These are phyloP conservation scores for Chlamydomonas applanata DNA, from an alignment of 139 green algal genomes.

Conservation along the genomic window DNA sequence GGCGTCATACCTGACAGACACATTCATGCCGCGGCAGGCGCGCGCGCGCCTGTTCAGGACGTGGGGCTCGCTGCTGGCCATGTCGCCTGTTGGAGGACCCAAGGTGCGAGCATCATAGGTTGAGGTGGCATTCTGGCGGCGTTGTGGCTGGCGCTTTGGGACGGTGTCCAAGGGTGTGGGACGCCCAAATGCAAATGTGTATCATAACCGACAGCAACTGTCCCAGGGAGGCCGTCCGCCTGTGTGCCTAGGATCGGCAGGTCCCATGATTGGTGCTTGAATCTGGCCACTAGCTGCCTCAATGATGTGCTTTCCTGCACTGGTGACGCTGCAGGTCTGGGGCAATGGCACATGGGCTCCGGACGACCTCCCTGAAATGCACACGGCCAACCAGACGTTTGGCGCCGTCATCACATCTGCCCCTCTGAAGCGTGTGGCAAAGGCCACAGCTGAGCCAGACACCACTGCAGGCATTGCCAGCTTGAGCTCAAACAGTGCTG, in stretches of 20 bases:
- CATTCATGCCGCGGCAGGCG: background rate
- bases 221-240: too few relatives aligned
- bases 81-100: slow-evolving; percentile 75
- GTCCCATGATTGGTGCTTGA: too few relatives aligned
- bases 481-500: background rate
- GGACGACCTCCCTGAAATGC: slow-evolving; percentile 51
- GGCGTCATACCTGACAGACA: slow-evolving; percentile 34
- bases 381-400: slow-evolving; percentile 24
- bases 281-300: too few relatives aligned
- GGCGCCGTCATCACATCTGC: slow-evolving; percentile 21
- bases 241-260: too few relatives aligned
- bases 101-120: slow-evolving; percentile 28
- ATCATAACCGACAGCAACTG: background rate
- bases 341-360: slow-evolving; percentile 65
- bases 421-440: background rate
- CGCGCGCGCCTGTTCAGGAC: slow-evolving; percentile 55
- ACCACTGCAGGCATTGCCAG: background rate
- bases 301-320: too few relatives aligned
- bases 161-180: background rate
- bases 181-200: background rate
- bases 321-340: slow-evolving; percentile 42
- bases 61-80: slow-evolving; percentile 67
- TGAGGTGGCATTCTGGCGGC: too few relatives aligned
- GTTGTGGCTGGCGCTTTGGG: too few relatives aligned
- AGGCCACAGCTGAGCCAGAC: background rate